Evolutionary conservation across 2,329 filamentous ascomycete genomes (phyloP).

Genomic region (Leptosphaerulina australis): DNA sequence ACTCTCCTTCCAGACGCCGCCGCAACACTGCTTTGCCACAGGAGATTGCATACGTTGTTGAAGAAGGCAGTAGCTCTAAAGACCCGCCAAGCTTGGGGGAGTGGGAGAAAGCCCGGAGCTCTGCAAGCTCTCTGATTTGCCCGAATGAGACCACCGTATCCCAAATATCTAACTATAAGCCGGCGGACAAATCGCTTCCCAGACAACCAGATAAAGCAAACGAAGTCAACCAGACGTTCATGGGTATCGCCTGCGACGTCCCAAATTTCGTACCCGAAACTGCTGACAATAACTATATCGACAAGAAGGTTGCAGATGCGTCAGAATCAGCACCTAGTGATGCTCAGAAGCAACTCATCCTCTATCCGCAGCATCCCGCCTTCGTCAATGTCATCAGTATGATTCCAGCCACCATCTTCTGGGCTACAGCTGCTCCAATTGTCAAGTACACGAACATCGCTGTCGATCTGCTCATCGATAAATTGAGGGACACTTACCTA

Average conservation of each 20-base stretch:
- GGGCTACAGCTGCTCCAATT: constrained; percentile 19
- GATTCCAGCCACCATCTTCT: constrained; percentile 37
- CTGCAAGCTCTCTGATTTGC: too few relatives aligned
- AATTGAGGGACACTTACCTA: constrained; percentile 9
- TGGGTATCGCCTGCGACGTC: too few relatives aligned
- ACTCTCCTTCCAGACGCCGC: constrained; percentile 20
- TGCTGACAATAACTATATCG: too few relatives aligned
- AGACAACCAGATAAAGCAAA: too few relatives aligned
- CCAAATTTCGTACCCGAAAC: too few relatives aligned
- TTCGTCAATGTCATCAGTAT: constrained; percentile 35
- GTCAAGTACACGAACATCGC: constrained; percentile 9
- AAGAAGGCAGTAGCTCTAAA: constrained; percentile 3
- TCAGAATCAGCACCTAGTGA: neutral
- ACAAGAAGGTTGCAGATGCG: too few relatives aligned
- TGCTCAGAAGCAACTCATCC: constrained; percentile 12
- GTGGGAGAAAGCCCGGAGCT: neutral
- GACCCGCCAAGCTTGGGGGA: neutral
- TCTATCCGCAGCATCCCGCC: constrained; percentile 22
- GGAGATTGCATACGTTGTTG: constrained; percentile 26
- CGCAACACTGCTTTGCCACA: constrained; percentile 31
- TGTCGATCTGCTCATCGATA: constrained; percentile 6
- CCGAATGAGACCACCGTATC: too few relatives aligned
- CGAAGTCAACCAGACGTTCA: too few relatives aligned
- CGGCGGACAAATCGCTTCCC: too few relatives aligned
- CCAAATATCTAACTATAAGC: too few relatives aligned